Evolutionary conservation across 768 basidiomycete genomes (phyloP).

Genomic region (Galerina marginata): DNA sequence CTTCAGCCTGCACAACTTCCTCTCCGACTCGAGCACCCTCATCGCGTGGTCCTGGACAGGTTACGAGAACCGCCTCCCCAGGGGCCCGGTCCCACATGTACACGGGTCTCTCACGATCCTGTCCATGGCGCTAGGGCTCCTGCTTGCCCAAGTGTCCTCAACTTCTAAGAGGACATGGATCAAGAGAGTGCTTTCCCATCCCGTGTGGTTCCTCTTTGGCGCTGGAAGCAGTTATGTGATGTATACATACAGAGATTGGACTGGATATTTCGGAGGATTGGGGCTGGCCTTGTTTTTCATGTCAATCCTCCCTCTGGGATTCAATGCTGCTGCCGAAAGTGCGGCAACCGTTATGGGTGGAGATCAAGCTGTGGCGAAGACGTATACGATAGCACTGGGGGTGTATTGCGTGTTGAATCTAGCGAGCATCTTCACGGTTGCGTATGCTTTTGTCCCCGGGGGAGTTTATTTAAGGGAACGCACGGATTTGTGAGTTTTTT

Average conservation of each 20-base stretch:
- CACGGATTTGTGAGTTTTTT: conserved; percentile 65
- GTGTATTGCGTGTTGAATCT: conserved; percentile 68
- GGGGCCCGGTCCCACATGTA: conserved; percentile 75
- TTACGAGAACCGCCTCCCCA: conserved; percentile 63
- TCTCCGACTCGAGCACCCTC: conserved; percentile 78
- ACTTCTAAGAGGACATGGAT: conserved; percentile 27
- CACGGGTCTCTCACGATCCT: conserved; percentile 73
- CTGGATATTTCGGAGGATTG: conserved; percentile 72
- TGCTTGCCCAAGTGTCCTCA: conserved; percentile 33
- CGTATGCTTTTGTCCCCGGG: conserved; percentile 90
- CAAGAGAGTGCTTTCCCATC: conserved; percentile 34
- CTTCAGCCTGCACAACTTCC: conserved; percentile 73
- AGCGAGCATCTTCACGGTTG: conserved; percentile 81
- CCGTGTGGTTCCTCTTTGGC: conserved; percentile 61
- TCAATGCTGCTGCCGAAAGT: conserved; percentile 50
- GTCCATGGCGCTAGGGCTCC: conserved; percentile 62
- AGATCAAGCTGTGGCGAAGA: conserved; percentile 45
- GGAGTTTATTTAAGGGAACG: conserved; percentile 77
- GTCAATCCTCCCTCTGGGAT: conserved; percentile 61
- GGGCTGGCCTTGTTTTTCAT: conserved; percentile 66
- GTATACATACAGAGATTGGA: conserved; percentile 69
- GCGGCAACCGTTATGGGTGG: conserved; percentile 17
- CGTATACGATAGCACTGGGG: conserved; percentile 61
- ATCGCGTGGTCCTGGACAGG: conserved; percentile 92
- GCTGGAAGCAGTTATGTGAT: conserved; percentile 56